A percentile compares a stretch with the other conserved stretches of the same genome.
Evolutionary conservation across 805 yeast species (phyloP).

Genomic region (Candida yuanshanica): DNA sequence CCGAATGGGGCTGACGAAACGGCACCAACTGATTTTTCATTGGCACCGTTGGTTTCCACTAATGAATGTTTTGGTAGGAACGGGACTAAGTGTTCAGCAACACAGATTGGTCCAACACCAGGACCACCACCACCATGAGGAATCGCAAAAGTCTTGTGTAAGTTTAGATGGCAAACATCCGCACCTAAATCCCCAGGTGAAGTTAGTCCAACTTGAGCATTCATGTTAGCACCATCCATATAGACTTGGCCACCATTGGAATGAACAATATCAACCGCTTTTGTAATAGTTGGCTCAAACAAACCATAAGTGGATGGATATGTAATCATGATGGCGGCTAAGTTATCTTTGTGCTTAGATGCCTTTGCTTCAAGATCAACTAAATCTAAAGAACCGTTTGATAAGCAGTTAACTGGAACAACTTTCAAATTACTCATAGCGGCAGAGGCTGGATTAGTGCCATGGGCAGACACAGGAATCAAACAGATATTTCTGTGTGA

Average conservation of each 20-base stretch:
- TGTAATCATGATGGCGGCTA: conserved; percentile 94
- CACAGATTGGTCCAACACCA: conserved; percentile 98
- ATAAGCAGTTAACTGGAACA: conserved; percentile 81
- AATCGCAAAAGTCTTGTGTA: conserved; percentile 96
- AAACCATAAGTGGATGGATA: conserved; percentile 97
- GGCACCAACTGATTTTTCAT: conserved; percentile 54
- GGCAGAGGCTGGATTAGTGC: conserved; percentile 98
- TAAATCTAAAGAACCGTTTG: conserved; percentile 82
- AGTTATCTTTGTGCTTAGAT: conserved; percentile 53
- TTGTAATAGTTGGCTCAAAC: conserved; percentile 85
- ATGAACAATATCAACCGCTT: conserved; percentile 84
- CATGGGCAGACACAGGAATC: conserved; percentile 97
- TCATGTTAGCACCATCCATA: conserved; percentile 98
- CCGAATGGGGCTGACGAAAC: conserved; percentile 95
- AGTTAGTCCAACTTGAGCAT: conserved; percentile 96
- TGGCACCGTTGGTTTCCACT: conserved; percentile 37
- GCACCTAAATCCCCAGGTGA: conserved; percentile 98
- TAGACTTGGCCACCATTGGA: conserved; percentile 90
- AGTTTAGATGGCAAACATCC: conserved; percentile 94
- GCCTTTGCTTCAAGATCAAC: conserved; percentile 71
- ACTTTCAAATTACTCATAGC: conserved; percentile 96
- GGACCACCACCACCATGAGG: conserved; percentile 99
- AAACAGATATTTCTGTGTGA: conserved; percentile 76
- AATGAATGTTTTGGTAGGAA: conserved; percentile 79
- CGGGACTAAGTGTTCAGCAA: conserved; percentile 69